Base-by-base conservation (phyloP, 768 basidiomycete genomes). In the Pleurotus citrinopileatus region DNA sequence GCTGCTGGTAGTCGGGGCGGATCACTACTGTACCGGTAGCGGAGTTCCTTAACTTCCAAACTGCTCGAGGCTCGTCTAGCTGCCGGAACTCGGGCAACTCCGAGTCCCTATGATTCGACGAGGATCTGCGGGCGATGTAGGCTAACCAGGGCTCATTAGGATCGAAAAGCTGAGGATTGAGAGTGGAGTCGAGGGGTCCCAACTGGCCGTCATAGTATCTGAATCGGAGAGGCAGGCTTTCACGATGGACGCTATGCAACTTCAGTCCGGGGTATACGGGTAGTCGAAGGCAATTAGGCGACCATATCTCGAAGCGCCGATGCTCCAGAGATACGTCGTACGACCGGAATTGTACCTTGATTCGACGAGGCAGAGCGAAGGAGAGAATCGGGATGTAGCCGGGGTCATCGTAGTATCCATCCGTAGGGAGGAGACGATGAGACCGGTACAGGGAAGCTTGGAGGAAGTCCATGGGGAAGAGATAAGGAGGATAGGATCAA, bases 211-310 rank as follows among this genome's bases (percentile, higher is more conserved):
- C 51, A 22, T 40, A 52, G 3, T 28, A 37, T 12, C 20, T 15
- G 3, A 25, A 13, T 12, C 9, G 9, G 8, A 12, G 9, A 22
- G 51, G 8, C 26, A 52, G 17, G 19, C 13, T 7, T 36, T 50
- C 47, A n/a, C 13, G 27, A 40, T 40, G 26, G 15, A 40, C 9
- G 6, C 10, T 25, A 12, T 7, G 34, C 7, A 10, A 19, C 10
- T 25, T 27, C 13, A 42, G n/a, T 8, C 51, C 51, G 23, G 51
- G 51, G n/a, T 19, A 52, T 34, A 52, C n/a, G 17, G 51, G 37
- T 8, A 42, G 4, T 3, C 40, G 22, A 7, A 6, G 9, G 6
- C n/a, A 40, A 28, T 52, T 52, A n/a, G 23, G 36, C 9, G 51
- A 52, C 51, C 51, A 52, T 6, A 52, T 10, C 8, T 52, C 20